Evolutionary conservation across 352 stramenopile species (phyloP), one percentile per base, ranked within the genome.

Genomic region (Phytopythium sindhum): DNA sequence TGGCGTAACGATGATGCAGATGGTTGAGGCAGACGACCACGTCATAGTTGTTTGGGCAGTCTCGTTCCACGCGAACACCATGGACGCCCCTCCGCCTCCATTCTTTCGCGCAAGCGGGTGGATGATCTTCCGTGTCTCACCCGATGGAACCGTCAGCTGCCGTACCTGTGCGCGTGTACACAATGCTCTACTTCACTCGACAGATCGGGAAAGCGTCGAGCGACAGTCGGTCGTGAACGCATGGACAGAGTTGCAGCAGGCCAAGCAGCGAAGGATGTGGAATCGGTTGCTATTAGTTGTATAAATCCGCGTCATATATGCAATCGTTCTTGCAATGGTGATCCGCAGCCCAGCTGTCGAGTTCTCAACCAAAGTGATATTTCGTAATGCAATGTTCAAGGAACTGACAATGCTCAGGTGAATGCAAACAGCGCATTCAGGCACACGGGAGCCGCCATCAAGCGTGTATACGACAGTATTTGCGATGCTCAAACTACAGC

Each of bases 71-170:
- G 35, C 37, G 21, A 51, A 8, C 21, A 12, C 9, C 17, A 6
- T 4, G 11, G 47, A 6, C 23, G 23, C 55, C 15, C 14, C 24
- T 29, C 37, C 37, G 23, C 9, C 14, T 7, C 55, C 55, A 24
- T 21, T 60, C 23, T 60, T 60, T 35, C 55, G 55, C n/a, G 55
- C 33, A 2, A 60, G 55, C 21, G 55, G 55, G 14, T 60, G 55
- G 55, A 50, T 60, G 55, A 39, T 37, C 17, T 51, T 60, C n/a
- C n/a, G n/a, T n/a, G 5, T 17, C 4, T 44, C n/a, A 3, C 7
- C 1, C 23, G 24, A 60, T 2, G 55, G 55, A 1, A 17, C 4
- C 19, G 55, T 60, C n/a, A 51, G 14, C 23, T 50, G 55, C 35
- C 26, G 21, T 23, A 51, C 14, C 35, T 39, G 35, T 28, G 55